Evolutionary conservation across 106 monocot genomes (phyloP).

Genomic region (Xerophyta viscosa): DNA sequence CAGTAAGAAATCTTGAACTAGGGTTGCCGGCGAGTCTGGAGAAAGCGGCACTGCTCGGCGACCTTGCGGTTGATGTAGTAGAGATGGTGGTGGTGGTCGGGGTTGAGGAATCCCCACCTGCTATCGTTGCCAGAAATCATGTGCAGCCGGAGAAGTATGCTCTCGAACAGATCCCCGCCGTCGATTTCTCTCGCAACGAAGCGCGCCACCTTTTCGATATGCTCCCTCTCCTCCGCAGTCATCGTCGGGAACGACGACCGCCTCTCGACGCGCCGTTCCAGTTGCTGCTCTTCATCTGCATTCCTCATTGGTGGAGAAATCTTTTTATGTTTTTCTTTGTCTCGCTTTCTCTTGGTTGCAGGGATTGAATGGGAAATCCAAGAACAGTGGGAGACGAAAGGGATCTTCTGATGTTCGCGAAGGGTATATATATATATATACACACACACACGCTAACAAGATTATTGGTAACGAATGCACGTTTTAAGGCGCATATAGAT

Average conservation of each 20-base stretch:
- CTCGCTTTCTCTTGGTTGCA: no score
- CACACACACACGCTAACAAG: no score
- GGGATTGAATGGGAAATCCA: no score
- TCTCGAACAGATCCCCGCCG: constrained; percentile 28
- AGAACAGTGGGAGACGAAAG: no score
- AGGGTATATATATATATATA: no score
- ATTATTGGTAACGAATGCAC: no score
- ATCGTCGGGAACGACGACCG: constrained; percentile 1
- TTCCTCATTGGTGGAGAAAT: neutral
- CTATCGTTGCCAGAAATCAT: constrained; percentile 29
- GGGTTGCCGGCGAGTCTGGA: no score
- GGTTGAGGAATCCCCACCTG: constrained; percentile 54
- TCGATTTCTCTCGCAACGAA: constrained; percentile 39
- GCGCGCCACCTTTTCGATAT: constrained; percentile 39
- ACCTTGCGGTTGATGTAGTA: constrained; percentile 46
- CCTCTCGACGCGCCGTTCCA: neutral
- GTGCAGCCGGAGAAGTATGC: constrained; percentile 32
- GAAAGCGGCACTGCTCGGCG: constrained; percentile 45
- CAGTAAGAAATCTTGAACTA: no score
- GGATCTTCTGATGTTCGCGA: no score
- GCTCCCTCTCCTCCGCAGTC: constrained; percentile 23
- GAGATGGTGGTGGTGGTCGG: constrained; percentile 43
- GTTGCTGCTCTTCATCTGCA: neutral
- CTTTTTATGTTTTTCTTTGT: no score
- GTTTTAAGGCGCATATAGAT: no score